Base-by-base conservation (phyloP, 148 eudicot species). In the Persicaria tinctoria region DNA sequence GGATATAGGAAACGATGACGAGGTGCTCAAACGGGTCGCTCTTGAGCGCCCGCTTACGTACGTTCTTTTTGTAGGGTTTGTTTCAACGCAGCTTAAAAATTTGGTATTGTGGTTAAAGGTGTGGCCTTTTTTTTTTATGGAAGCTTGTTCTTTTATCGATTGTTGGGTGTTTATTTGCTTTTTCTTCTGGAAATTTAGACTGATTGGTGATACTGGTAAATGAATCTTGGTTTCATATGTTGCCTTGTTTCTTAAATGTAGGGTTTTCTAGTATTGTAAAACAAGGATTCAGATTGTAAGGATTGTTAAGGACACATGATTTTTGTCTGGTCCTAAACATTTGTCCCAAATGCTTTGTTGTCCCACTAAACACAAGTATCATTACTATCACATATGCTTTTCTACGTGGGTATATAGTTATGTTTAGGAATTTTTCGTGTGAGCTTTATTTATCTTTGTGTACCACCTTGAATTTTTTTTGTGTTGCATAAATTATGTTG, bases 1-100 rank as follows among this genome's bases (percentile, higher is more conserved):
- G 51, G 89, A 86, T 50, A 88, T 74, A 16, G 92, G 82, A 2
- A 91, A 79, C 9, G 94, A 91, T 27, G 97, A 95, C 77, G 93
- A 95, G 83, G 96, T 88, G 78, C 78, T 92, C 4, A 84, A 85
- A 74, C 92, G 98, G 97, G 97, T 92, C 63, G 96, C 97, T 57
- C 78, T 95, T 38, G 92, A 92, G 92, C 73, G 97, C 63, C 79
- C 92, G 46, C 97, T 97, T 71, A 92, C 98, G 6, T 90, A 86
- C 70, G 4, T 90, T 95, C 51, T 20, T 20, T 20, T 20, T 20
- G 23, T 20, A 20, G 23, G 23, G 23, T 20, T 20, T 20, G 23
- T 20, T 20, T 20, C 23, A 20, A 20, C 0, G 23, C 23, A 20
- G 23, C 23, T 20, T 20, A 20, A 20, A 20, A 20, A 20, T 20